phyloP scores from a whole-genome alignment of 805 yeast species.

The Myxozyma geophila region DNA sequence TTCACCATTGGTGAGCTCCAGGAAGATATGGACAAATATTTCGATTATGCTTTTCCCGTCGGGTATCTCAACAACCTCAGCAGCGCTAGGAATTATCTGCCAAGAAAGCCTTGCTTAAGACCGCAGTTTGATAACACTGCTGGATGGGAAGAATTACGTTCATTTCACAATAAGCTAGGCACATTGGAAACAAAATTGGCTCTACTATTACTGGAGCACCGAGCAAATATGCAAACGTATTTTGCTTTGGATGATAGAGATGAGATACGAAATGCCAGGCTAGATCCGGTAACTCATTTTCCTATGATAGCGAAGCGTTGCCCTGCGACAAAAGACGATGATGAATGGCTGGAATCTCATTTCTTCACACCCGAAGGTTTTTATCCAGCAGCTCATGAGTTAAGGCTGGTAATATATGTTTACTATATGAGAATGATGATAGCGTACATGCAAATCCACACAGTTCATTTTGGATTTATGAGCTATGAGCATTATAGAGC shows the following conservation, averaged over 20 bases:
- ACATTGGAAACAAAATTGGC: background rate
- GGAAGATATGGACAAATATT: background rate
- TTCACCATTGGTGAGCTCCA: conserved; percentile 1
- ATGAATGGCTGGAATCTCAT: background rate
- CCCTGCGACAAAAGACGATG: background rate
- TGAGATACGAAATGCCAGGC: background rate
- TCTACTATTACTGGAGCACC: background rate
- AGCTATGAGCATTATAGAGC: background rate
- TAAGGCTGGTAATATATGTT: background rate
- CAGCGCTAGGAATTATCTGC: background rate
- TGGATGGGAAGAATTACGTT: background rate
- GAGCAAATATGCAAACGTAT: background rate
- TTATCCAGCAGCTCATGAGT: background rate
- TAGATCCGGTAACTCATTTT: background rate
- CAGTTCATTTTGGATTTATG: background rate
- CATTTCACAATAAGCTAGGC: background rate
- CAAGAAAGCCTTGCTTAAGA: background rate
- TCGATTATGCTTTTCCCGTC: background rate
- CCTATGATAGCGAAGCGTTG: background rate
- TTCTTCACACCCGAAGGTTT: background rate
- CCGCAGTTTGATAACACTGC: background rate
- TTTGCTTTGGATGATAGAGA: background rate
- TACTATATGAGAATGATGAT: background rate
- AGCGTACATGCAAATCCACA: conserved; percentile 3
- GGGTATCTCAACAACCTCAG: background rate